Percentiles rank a stretch among this genome's conserved stretches.
Conservation (phyloP, 2,329 filamentous ascomycete species). For the Ceratocystis albifundus region DNA sequence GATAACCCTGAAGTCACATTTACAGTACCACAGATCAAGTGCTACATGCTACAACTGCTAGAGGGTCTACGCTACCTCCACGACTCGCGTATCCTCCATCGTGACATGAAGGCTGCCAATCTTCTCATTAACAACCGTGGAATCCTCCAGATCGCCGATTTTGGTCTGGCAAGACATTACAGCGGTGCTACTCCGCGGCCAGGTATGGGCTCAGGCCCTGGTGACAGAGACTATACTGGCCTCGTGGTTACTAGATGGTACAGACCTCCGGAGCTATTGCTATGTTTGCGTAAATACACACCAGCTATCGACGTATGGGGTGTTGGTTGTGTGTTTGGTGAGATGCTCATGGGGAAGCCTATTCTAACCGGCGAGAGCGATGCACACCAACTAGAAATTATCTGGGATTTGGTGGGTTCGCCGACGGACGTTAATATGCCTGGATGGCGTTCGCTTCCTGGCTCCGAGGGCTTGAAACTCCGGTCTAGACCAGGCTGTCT, state of each 20-base stretch:
- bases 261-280: constrained; percentile 78
- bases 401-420: constrained; percentile 84
- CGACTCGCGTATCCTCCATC: constrained; percentile 77
- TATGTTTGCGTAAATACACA: constrained; percentile 85
- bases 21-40: constrained; percentile 86
- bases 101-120: constrained; percentile 98
- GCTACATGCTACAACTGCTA: constrained; percentile 88
- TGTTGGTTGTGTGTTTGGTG: constrained; percentile 95
- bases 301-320: constrained; percentile 98
- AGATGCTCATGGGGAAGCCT: constrained; percentile 90
- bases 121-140: constrained; percentile 90
- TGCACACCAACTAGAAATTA: constrained; percentile 77
- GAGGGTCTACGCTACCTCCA: constrained; percentile 85
- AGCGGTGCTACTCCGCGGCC: constrained; percentile 69
- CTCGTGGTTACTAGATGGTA: constrained; percentile 97
- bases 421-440: constrained; percentile 90
- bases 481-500: constrained; percentile 53
- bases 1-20: constrained; percentile 88
- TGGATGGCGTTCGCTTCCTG: constrained; percentile 71
- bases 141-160: constrained; percentile 92
- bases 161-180: constrained; percentile 86
- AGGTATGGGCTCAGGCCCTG: constrained; percentile 71
- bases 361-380: constrained; percentile 88
- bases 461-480: constrained; percentile 62
- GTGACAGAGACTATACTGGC: constrained; percentile 84